A percentile compares a stretch with the other conserved stretches of the same genome.
These are phyloP conservation scores for Termitomyces sp. DNA, from an alignment of 768 basidiomycete genomes.

Conservation along the genomic window DNA sequence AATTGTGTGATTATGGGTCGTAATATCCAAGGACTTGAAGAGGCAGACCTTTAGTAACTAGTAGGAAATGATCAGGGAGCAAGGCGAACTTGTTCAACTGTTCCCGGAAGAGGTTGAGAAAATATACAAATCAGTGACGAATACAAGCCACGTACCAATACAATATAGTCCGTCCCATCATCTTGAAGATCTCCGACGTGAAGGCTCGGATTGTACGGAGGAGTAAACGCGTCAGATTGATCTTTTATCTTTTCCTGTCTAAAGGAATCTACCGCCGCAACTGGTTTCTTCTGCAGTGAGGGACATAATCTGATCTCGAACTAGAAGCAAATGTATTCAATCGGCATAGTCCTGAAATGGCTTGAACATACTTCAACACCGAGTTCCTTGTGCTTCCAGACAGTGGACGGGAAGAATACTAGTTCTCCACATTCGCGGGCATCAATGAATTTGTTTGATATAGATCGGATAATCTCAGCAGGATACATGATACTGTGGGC, in stretches of 20 bases:
- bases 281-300: conserved; percentile 75
- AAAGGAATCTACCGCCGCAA: conserved; percentile 20
- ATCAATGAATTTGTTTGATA: conserved; percentile 52
- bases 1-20: background rate
- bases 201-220: conserved; percentile 77
- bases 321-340: conserved; percentile 31
- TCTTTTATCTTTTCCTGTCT: conserved; percentile 18
- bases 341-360: background rate
- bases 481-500: conserved; percentile 24
- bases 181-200: conserved; percentile 71
- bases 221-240: conserved; percentile 70
- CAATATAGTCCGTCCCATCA: conserved; percentile 54
- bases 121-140: background rate
- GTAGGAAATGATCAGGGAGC: conserved; percentile 79
- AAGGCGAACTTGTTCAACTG: conserved; percentile 88
- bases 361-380: conserved; percentile 51
- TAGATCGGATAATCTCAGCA: conserved; percentile 47
- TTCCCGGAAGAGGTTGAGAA: background rate
- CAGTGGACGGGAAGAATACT: conserved; percentile 73
- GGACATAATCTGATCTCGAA: conserved; percentile 86
- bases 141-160: conserved; percentile 50
- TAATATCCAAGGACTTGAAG: background rate
- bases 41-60: conserved; percentile 75
- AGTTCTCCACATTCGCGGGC: conserved; percentile 63
- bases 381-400: conserved; percentile 53